phyloP scores from a whole-genome alignment of 2,329 filamentous ascomycete species.

The Ceratocystis cubensis region DNA sequence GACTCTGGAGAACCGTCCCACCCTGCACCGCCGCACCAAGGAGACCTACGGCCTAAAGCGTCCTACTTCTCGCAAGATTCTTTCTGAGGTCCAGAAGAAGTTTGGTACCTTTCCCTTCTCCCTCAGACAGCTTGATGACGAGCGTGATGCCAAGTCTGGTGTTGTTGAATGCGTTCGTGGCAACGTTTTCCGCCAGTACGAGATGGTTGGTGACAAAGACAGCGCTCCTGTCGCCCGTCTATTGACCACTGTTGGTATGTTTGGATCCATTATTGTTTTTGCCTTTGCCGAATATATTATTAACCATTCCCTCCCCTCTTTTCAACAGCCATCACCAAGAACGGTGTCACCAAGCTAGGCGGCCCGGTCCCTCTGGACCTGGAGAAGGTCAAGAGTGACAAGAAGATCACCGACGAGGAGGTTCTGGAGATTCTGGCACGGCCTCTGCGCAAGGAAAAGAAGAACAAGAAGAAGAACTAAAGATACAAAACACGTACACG shows the following conservation, averaged over 20 bases:
- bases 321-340: conserved; percentile 79
- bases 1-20: conserved; percentile 73
- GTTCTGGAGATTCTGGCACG: conserved; percentile 87
- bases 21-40: conserved; percentile 82
- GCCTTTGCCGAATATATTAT: neutral
- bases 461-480: conserved; percentile 61
- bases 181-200: conserved; percentile 88
- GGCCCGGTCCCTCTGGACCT: conserved; percentile 64
- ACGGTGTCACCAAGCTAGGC: conserved; percentile 78
- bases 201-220: conserved; percentile 91
- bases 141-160: conserved; percentile 88
- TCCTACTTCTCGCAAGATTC: conserved; percentile 78
- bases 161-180: conserved; percentile 91
- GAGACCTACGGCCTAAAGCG: conserved; percentile 91
- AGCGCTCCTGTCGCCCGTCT: conserved; percentile 70
- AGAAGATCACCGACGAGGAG: conserved; percentile 96
- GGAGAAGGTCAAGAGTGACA: conserved; percentile 79
- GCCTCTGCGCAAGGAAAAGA: conserved; percentile 86
- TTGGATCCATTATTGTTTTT: neutral
- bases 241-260: conserved; percentile 84
- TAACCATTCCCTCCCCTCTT: conserved; percentile 12
- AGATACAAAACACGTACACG: conserved; percentile 19
- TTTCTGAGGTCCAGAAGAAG: conserved; percentile 93
- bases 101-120: conserved; percentile 98
- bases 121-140: conserved; percentile 89